Percentiles rank a stretch among this genome's conserved stretches.
phyloP scores from a whole-genome alignment of 2,329 filamentous ascomycete species.

The Colletotrichum tofieldiae region DNA sequence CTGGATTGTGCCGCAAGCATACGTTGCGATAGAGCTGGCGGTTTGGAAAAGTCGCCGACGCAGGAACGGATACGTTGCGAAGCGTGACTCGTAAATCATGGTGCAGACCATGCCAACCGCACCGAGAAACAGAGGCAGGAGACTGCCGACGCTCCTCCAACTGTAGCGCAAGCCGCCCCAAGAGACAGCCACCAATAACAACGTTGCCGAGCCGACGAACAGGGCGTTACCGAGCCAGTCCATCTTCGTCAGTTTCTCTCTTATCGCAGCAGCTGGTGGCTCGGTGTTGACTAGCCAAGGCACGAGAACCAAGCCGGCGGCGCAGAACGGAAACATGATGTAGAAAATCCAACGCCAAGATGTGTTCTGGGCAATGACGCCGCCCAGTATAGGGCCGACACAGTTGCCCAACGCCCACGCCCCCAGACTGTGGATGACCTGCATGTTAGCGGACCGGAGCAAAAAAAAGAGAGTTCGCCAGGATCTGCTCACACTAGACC shows the following conservation, averaged over 20 bases:
- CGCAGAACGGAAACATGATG: slow-evolving; percentile 61
- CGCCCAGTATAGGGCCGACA: slow-evolving; percentile 57
- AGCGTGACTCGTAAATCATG: slow-evolving; percentile 10
- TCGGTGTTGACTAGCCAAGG: background rate
- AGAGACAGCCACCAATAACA: slow-evolving; percentile 22
- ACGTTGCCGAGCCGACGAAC: slow-evolving; percentile 15
- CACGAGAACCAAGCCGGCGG: slow-evolving; percentile 49
- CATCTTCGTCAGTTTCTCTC: slow-evolving; percentile 3
- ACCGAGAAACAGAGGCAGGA: slow-evolving; percentile 14
- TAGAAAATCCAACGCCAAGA: slow-evolving; percentile 66
- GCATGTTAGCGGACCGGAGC: background rate
- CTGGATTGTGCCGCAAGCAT: background rate
- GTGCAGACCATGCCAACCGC: background rate
- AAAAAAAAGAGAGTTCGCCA: background rate
- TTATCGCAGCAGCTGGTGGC: background rate
- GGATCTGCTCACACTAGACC: slow-evolving; percentile 52
- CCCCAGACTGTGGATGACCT: slow-evolving; percentile 41
- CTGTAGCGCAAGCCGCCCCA: slow-evolving; percentile 20
- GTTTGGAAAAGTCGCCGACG: slow-evolving; percentile 14
- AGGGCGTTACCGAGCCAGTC: slow-evolving; percentile 20
- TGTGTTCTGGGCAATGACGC: slow-evolving; percentile 51
- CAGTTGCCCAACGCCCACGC: slow-evolving; percentile 58
- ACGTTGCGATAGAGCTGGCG: slow-evolving; percentile 1
- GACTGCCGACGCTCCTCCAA: slow-evolving; percentile 10
- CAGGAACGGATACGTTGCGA: background rate